phyloP scores from a whole-genome alignment of 139 green algal species.

The Micractinium conductrix region DNA sequence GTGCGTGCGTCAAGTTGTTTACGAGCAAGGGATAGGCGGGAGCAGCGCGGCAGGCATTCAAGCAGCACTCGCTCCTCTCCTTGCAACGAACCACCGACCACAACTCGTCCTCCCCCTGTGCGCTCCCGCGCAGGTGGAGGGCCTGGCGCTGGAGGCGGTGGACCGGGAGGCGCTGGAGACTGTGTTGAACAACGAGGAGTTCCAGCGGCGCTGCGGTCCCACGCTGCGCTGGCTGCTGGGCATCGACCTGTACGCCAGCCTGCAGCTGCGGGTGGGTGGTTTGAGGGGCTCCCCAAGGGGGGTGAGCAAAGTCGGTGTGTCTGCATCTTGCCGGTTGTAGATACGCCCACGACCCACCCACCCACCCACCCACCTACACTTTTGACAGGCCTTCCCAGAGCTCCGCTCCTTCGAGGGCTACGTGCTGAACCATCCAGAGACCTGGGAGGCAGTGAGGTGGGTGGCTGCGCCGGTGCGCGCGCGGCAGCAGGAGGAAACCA shows the following conservation, averaged over 20 bases:
- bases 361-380: not conserved
- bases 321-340: no score
- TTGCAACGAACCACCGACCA: not conserved
- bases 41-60: no score
- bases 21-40: no score
- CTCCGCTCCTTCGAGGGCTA: conserved; percentile 6
- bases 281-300: no score
- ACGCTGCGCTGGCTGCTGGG: conserved; percentile 16
- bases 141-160: conserved; percentile 21
- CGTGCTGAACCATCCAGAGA: not conserved
- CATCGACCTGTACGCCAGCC: conserved; percentile 8
- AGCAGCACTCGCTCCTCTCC: not conserved
- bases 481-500: no score
- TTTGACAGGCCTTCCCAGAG: conserved; percentile 4
- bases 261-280: conserved; percentile 22
- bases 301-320: not conserved
- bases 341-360: no score
- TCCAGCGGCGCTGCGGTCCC: conserved; percentile 10
- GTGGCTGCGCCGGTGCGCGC: not conserved
- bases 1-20: no score
- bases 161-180: not conserved
- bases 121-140: not conserved
- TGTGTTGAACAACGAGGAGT: conserved; percentile 16
- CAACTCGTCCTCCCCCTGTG: no score
- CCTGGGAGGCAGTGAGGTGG: not conserved